phyloP scores from a whole-genome alignment of 192 early-diverging fungal genomes.

The Mortierella hygrophila region DNA sequence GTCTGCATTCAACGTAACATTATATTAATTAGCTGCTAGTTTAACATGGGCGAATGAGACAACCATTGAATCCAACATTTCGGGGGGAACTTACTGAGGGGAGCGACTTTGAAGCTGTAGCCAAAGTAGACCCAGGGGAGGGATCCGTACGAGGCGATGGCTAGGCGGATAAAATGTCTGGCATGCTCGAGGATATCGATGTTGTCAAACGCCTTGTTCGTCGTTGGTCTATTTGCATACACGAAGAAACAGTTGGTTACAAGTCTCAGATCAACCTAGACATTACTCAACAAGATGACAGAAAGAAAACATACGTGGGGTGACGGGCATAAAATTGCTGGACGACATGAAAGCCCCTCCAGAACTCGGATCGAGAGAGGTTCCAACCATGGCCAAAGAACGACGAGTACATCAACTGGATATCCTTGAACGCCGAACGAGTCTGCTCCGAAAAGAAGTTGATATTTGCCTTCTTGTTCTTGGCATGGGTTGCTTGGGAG shows the following conservation, averaged over 20 bases:
- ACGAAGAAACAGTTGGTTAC: background rate
- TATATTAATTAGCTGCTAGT: background rate
- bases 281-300: background rate
- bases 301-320: conserved; percentile 40
- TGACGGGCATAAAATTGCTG: conserved; percentile 52
- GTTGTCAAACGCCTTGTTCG: conserved; percentile 40
- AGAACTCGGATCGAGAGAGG: conserved; percentile 49
- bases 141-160: conserved; percentile 59
- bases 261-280: background rate
- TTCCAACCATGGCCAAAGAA: conserved; percentile 62
- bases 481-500: background rate
- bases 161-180: conserved; percentile 53
- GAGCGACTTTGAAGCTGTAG: conserved; percentile 52
- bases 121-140: conserved; percentile 53
- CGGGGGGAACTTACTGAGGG: conserved; percentile 29
- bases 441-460: conserved; percentile 52
- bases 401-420: conserved; percentile 52
- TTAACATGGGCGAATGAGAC: too few species aligned
- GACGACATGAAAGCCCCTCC: conserved; percentile 53
- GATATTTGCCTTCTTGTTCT: conserved; percentile 44
- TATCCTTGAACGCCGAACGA: conserved; percentile 57
- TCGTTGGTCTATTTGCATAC: conserved; percentile 34
- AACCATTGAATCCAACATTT: too few species aligned
- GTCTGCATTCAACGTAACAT: conserved; percentile 18
- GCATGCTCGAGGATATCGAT: conserved; percentile 49